phyloP scores from a whole-genome alignment of 352 stramenopile genomes.

The Globisporangium cylindrosporum region DNA sequence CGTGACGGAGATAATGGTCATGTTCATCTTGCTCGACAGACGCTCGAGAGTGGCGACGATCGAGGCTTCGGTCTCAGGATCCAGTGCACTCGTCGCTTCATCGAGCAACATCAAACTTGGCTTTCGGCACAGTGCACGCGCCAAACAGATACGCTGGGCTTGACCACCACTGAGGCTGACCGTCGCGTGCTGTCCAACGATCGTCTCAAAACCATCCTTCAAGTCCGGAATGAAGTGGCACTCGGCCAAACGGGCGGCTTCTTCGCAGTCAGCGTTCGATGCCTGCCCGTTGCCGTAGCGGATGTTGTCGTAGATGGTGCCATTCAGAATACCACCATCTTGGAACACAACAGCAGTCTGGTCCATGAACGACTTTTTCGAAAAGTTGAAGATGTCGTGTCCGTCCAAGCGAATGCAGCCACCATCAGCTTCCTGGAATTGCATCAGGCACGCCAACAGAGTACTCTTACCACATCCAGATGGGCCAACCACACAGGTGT shows the following conservation, averaged over 20 bases:
- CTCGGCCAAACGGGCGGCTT: constrained; percentile 74
- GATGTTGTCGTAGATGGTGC: constrained; percentile 88
- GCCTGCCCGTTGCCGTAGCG: constrained; percentile 73
- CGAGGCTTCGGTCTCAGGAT: constrained; percentile 83
- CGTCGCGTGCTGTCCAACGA: constrained; percentile 85
- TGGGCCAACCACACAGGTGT: constrained; percentile 83
- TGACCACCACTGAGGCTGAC: constrained; percentile 85
- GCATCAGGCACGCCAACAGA: constrained; percentile 82
- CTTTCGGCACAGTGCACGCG: constrained; percentile 74
- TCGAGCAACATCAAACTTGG: constrained; percentile 81
- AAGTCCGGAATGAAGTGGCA: constrained; percentile 83
- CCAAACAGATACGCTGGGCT: constrained; percentile 84
- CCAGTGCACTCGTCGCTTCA: constrained; percentile 84
- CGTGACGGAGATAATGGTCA: constrained; percentile 89
- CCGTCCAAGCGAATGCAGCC: constrained; percentile 79
- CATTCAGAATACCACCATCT: constrained; percentile 85
- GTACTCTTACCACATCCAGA: constrained; percentile 89
- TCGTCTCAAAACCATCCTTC: constrained; percentile 78
- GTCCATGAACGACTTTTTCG: constrained; percentile 84
- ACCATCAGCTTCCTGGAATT: constrained; percentile 83
- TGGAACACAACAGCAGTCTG: constrained; percentile 87
- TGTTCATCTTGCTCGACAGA: constrained; percentile 80
- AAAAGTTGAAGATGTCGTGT: constrained; percentile 86
- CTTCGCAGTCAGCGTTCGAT: constrained; percentile 77
- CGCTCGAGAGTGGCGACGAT: constrained; percentile 82